phyloP scores from a whole-genome alignment of 2,329 filamentous ascomycete species.

The Aspergillus chevalieri region DNA sequence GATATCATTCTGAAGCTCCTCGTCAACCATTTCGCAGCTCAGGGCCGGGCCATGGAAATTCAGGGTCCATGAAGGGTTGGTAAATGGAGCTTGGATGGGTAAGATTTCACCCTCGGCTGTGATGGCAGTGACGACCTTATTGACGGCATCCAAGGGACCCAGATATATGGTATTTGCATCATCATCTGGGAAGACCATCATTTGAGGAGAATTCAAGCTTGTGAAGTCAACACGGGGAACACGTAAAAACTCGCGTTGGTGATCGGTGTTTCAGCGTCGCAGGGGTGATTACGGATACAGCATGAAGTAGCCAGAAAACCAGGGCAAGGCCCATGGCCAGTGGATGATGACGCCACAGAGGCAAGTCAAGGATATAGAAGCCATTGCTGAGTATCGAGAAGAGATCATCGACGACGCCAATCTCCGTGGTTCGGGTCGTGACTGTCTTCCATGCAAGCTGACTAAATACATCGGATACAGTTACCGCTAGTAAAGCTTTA shows the following conservation, averaged over 20 bases:
- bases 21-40: not conserved
- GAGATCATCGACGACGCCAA: not conserved
- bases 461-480: not conserved
- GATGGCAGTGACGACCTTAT: not conserved
- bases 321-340: not conserved
- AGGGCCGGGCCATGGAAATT: not conserved
- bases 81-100: not conserved
- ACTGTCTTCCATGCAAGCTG: not conserved
- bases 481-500: not conserved
- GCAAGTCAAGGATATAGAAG: not conserved
- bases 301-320: conserved; percentile 1
- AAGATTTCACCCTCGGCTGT: not conserved
- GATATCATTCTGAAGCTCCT: not conserved
- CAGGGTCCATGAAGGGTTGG: not conserved
- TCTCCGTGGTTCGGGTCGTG: not conserved
- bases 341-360: not conserved
- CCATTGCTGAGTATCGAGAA: not conserved
- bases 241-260: not conserved
- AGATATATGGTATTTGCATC: not conserved
- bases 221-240: not conserved
- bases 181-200: no score
- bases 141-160: not conserved
- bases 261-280: not conserved
- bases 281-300: not conserved
- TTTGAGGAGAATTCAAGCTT: not conserved